Evolutionary conservation across 1,284 basidiomycete genomes (phyloP).

Genomic region (Crucibulum cyathiforme): DNA sequence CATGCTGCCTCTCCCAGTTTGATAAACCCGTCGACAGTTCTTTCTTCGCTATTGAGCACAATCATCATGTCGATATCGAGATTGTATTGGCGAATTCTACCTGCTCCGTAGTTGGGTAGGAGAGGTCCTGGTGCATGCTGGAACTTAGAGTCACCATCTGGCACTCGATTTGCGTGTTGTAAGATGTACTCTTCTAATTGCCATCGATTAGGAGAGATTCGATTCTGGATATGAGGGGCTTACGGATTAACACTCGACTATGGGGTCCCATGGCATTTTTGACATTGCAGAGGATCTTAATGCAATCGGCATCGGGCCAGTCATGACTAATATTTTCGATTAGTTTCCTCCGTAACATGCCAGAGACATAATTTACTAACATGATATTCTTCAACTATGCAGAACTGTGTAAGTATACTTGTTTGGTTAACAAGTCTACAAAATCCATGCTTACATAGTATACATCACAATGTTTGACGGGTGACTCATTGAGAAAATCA

Average conservation of each 20-base stretch:
- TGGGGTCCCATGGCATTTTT: conserved; percentile 28
- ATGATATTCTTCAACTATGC: conserved; percentile 20
- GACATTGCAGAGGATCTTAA: conserved; percentile 31
- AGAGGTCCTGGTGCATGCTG: no score
- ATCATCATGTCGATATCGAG: no score
- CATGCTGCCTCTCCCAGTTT: no score
- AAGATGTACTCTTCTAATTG: no score
- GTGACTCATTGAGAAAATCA: conserved; percentile 52
- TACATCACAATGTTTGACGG: conserved; percentile 45
- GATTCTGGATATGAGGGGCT: no score
- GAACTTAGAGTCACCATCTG: no score
- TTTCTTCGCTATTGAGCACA: no score
- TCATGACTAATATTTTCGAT: conserved; percentile 21
- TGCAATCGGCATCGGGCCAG: conserved; percentile 29
- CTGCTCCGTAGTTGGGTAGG: no score
- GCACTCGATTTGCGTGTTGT: no score
- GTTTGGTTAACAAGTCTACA: neutral
- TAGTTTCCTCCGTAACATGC: neutral
- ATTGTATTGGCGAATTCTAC: no score
- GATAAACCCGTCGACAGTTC: no score
- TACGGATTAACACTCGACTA: conserved; percentile 32
- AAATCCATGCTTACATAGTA: conserved; percentile 47
- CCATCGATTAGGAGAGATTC: no score
- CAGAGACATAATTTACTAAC: conserved; percentile 2
- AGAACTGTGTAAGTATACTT: neutral